These are phyloP conservation scores for Phlegmacium glaucopus DNA, from an alignment of 768 basidiomycete species.

Conservation along the genomic window DNA sequence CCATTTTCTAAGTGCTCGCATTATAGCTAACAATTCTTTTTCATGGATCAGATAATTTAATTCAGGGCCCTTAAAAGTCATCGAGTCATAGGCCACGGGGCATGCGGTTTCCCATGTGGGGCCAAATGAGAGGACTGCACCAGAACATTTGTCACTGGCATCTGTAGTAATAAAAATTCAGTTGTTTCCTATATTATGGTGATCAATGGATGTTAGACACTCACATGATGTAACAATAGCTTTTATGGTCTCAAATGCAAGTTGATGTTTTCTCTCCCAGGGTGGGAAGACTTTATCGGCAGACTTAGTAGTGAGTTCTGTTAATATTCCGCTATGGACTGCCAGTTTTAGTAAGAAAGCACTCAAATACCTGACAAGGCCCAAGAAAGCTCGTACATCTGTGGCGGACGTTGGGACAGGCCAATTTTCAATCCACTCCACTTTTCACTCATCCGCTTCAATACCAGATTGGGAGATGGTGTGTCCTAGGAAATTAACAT, in stretches of 20 bases:
- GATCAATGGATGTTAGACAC: conserved; percentile 17
- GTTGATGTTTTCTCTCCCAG: conserved; percentile 5
- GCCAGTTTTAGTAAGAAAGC: conserved; percentile 11
- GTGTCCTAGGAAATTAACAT: conserved; percentile 23
- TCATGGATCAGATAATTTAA: conserved; percentile 7
- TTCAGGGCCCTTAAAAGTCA: conserved; percentile 19
- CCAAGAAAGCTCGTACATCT: conserved; percentile 13
- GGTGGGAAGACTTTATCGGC: conserved; percentile 5
- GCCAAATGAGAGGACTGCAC: conserved; percentile 28
- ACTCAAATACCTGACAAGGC: conserved; percentile 11
- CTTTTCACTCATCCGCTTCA: conserved; percentile 15
- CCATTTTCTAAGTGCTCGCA: conserved; percentile 27
- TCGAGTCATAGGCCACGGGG: conserved; percentile 28
- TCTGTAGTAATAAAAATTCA: conserved; percentile 11
- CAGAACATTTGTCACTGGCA: conserved; percentile 13
- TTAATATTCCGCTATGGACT: not conserved
- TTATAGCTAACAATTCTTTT: conserved; percentile 24
- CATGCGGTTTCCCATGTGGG: conserved; percentile 25
- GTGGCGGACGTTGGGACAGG: conserved; percentile 11
- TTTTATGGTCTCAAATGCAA: conserved; percentile 15
- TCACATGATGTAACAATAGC: conserved; percentile 9
- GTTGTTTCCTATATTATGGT: not conserved
- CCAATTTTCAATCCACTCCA: conserved; percentile 24
- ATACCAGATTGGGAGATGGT: conserved; percentile 33
- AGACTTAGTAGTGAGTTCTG: conserved; percentile 1